Conservation (phyloP, 2,329 filamentous ascomycete genomes). For the Pseudopithomyces chartarum region DNA sequence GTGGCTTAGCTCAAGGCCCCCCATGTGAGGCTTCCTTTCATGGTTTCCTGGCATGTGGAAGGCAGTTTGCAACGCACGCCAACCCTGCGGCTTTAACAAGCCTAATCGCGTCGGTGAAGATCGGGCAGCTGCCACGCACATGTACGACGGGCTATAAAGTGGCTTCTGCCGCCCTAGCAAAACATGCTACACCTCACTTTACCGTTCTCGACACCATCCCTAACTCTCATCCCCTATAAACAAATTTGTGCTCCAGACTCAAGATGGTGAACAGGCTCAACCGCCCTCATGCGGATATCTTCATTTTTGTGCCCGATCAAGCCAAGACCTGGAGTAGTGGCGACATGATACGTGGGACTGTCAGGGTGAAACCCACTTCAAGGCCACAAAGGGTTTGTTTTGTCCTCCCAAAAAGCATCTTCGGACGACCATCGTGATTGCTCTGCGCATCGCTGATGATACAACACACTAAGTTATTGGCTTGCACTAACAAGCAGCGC, state of each 20-base stretch:
- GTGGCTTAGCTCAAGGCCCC: slow-evolving; percentile 4
- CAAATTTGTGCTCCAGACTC: too few relatives aligned
- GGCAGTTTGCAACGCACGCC: too few relatives aligned
- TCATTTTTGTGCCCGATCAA: background rate
- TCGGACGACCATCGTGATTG: background rate
- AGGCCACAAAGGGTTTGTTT: slow-evolving; percentile 23
- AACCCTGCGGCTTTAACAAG: too few relatives aligned
- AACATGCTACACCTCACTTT: too few relatives aligned
- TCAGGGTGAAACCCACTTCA: slow-evolving; percentile 24
- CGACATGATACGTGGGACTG: slow-evolving; percentile 24
- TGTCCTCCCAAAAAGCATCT: background rate
- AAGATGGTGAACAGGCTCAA: slow-evolving; percentile 1
- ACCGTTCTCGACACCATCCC: too few relatives aligned
- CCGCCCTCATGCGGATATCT: background rate
- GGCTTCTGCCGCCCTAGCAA: too few relatives aligned
- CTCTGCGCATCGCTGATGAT: background rate
- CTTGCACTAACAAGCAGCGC: background rate
- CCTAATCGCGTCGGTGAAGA: too few relatives aligned
- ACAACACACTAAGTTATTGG: background rate
- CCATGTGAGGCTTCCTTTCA: background rate
- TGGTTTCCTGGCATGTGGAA: too few relatives aligned
- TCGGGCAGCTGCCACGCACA: too few relatives aligned
- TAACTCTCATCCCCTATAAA: background rate
- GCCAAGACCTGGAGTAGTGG: slow-evolving; percentile 20
- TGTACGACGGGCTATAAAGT: too few relatives aligned